phyloP scores from a whole-genome alignment of 495 filamentous ascomycete genomes.

The Endocarpon pusillum region DNA sequence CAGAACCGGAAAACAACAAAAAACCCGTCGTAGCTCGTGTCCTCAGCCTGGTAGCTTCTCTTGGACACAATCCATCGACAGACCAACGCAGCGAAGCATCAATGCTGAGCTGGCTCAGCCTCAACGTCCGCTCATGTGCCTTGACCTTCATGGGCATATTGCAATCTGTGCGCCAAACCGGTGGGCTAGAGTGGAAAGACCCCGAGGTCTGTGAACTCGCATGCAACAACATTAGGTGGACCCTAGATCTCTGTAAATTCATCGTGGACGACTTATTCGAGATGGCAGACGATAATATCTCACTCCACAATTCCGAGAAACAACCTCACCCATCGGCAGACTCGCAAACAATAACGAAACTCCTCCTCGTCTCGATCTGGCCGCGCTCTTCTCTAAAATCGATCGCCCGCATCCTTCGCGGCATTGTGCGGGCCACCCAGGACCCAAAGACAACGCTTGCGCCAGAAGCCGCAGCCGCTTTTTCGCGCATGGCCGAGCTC shows the following conservation, averaged over 20 bases:
- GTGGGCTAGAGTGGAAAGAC: slow-evolving; percentile 40
- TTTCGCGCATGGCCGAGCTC: slow-evolving; percentile 9
- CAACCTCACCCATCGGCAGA: slow-evolving; percentile 13
- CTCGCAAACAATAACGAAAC: slow-evolving; percentile 32
- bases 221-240: slow-evolving; percentile 42
- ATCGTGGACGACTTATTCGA: slow-evolving; percentile 49
- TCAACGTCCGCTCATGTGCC: slow-evolving; percentile 57
- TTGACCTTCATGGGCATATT: slow-evolving; percentile 40
- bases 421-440: slow-evolving; percentile 9
- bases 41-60: slow-evolving; percentile 50
- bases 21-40: slow-evolving; percentile 36
- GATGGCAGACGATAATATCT: slow-evolving; percentile 26
- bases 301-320: background rate
- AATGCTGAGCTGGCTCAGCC: slow-evolving; percentile 54
- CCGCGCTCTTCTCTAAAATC: slow-evolving; percentile 54
- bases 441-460: background rate
- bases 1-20: slow-evolving; percentile 13
- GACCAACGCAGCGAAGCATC: slow-evolving; percentile 41
- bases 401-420: slow-evolving; percentile 44
- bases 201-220: no score
- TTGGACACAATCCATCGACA: slow-evolving; percentile 47
- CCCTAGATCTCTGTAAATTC: slow-evolving; percentile 49
- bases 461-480: background rate
- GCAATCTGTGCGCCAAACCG: slow-evolving; percentile 32
- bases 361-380: slow-evolving; percentile 55